Evolutionary conservation across 805 yeast species (phyloP).

Genomic region (Ogataea polymorpha): DNA sequence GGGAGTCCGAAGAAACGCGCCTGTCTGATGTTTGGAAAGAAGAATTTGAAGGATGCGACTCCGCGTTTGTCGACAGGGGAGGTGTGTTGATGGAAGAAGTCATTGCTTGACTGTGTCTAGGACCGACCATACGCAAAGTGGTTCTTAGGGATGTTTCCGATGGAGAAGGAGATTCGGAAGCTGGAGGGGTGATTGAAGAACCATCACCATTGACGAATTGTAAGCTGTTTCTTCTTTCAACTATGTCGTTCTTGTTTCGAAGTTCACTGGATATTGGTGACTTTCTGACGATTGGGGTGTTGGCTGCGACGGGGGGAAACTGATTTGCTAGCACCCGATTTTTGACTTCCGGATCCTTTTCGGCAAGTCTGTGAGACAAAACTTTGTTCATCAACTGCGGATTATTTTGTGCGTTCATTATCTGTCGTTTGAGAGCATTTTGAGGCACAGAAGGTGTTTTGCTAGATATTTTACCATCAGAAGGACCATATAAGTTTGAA

Average conservation of each 20-base stretch:
- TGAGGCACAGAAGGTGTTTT: conserved; percentile 29
- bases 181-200: conserved; percentile 23
- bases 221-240: conserved; percentile 25
- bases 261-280: conserved; percentile 2
- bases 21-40: neutral
- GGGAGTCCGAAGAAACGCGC: conserved; percentile 4
- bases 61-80: conserved; percentile 16
- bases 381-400: conserved; percentile 35
- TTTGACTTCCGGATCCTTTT: conserved; percentile 29
- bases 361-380: conserved; percentile 30
- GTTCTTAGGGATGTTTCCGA: conserved; percentile 19
- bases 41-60: conserved; percentile 3
- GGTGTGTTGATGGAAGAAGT: conserved; percentile 15
- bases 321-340: conserved; percentile 20
- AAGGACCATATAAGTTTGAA: conserved; percentile 22
- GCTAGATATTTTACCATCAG: conserved; percentile 27
- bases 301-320: conserved; percentile 22
- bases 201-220: conserved; percentile 26
- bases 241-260: conserved; percentile 34
- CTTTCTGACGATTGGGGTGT: conserved; percentile 2
- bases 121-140: conserved; percentile 17
- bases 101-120: conserved; percentile 5
- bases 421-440: conserved; percentile 29
- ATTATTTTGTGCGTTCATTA: conserved; percentile 30
- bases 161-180: conserved; percentile 22